Evolutionary conservation across 805 yeast species (phyloP), one percentile per base, ranked within the genome.

Genomic region (Lipomyces japonicus): DNA sequence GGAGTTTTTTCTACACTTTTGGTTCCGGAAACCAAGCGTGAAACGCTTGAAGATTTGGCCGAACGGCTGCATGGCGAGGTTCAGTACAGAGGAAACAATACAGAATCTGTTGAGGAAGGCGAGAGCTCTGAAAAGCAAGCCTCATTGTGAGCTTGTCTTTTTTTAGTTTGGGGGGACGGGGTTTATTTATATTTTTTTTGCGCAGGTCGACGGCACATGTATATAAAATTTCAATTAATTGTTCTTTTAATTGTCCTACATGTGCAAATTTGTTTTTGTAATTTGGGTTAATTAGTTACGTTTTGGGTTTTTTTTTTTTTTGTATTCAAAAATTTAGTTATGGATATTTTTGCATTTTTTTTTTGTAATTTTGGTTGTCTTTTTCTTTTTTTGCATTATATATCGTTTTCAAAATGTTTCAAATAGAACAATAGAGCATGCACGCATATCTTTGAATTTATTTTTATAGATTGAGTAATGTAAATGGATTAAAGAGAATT

Each of bases 21-120:
- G 63, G 72, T 87, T 59, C 95, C 95, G 63, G 96, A 88, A 76
- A 87, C 96, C 55, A 86, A 84, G 80, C 81, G 95, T 77, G 80
- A 79, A 79, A 86, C 96, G 42, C 78, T 88, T 63, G 96, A 88
- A 76, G 82, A 86, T 68, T 77, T 88, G 55, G 71, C 81, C 60
- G 95, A 86, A 72, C 79, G 78, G 66, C 80, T 81, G 64, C 96
- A 88, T 66, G 96, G 82, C 65, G 95, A 88, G 50, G 31, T 16
- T 22, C 40, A 39, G 35, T 48, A 36, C 42, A 19, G 34, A 14
- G 25, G 34, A 10, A 21, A 16, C 4, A 3, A 37, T 4, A 32
- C 46, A 18, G 24, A 44, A 6, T 25, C 45, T 16, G 32, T 38
- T 28, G 42, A 26, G 1, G 44, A 36, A 2, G 35, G 44, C 23